These are phyloP conservation scores for Tulasnella sp. DNA, from an alignment of 768 basidiomycete species.

Conservation along the genomic window DNA sequence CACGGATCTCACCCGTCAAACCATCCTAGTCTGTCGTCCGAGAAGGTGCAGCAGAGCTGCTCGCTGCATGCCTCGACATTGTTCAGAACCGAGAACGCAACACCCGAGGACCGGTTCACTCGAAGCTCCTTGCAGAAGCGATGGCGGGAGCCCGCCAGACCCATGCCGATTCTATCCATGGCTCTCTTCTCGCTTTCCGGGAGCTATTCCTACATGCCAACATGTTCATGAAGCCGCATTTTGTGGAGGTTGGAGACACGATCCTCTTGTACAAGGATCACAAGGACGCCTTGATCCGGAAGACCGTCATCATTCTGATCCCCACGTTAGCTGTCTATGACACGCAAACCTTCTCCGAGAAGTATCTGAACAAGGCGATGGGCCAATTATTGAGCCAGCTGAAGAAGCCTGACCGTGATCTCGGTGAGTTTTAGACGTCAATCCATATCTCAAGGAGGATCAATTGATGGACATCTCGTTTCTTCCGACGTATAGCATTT, in stretches of 20 bases:
- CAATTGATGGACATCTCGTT: background rate
- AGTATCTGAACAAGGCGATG: constrained; percentile 92
- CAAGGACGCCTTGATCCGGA: constrained; percentile 77
- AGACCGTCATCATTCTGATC: constrained; percentile 92
- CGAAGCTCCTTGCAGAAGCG: constrained; percentile 81
- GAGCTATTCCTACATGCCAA: constrained; percentile 88
- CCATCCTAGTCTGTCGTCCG: constrained; percentile 52
- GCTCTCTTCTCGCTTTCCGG: constrained; percentile 82
- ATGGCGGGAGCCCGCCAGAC: constrained; percentile 65
- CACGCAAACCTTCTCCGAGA: constrained; percentile 80
- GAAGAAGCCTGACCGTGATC: constrained; percentile 82
- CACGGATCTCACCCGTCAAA: background rate
- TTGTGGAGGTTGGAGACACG: constrained; percentile 77
- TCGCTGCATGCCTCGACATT: constrained; percentile 89
- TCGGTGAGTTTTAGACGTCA: constrained; percentile 43
- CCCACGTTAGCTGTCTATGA: constrained; percentile 93
- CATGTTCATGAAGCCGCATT: constrained; percentile 86
- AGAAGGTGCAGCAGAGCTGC: constrained; percentile 84
- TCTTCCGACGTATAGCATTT: constrained; percentile 80
- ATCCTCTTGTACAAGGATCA: constrained; percentile 82
- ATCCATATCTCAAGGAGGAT: constrained; percentile 16
- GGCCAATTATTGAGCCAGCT: constrained; percentile 78
- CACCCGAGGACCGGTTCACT: constrained; percentile 48
- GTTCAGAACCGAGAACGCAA: constrained; percentile 58
- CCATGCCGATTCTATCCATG: constrained; percentile 84